Evolutionary conservation across 1,284 basidiomycete genomes (phyloP).

Genomic region (Rhodotorula sp.): DNA sequence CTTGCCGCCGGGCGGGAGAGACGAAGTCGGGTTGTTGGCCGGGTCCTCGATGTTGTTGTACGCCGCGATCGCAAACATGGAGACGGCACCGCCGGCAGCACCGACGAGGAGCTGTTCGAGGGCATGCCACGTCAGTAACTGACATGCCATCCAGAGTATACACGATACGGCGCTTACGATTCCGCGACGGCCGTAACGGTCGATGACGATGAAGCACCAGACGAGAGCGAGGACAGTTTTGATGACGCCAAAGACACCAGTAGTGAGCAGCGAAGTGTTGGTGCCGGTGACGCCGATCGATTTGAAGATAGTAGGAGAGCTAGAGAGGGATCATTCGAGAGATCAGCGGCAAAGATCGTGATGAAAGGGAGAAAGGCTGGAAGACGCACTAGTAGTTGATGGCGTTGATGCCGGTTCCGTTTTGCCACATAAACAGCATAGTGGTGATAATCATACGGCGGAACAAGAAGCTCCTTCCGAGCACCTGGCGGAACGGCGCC

Average conservation of each 20-base stretch:
- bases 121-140: background rate
- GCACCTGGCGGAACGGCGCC: constrained; percentile 33
- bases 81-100: constrained; percentile 52
- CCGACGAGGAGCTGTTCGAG: constrained; percentile 50
- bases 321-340: background rate
- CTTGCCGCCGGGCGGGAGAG: constrained; percentile 44
- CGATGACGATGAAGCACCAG: constrained; percentile 49
- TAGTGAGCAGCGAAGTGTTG: constrained; percentile 53
- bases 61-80: constrained; percentile 49
- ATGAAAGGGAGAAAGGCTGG: too few relatives aligned
- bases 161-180: constrained; percentile 35
- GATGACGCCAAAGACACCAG: constrained; percentile 56
- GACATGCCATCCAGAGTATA: too few relatives aligned
- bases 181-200: constrained; percentile 52
- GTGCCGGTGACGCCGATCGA: constrained; percentile 59
- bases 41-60: constrained; percentile 44
- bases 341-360: too few relatives aligned
- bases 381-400: constrained; percentile 6
- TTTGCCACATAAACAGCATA: constrained; percentile 36
- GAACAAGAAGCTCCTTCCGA: constrained; percentile 24
- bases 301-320: constrained; percentile 59
- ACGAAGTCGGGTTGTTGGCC: constrained; percentile 22
- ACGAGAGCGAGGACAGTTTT: constrained; percentile 48
- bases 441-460: constrained; percentile 49
- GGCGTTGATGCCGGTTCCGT: constrained; percentile 41